Evolutionary conservation across 1,284 basidiomycete species (phyloP), one percentile per base, ranked within the genome.

Genomic region (Apiotrichum mycotoxinovorans): DNA sequence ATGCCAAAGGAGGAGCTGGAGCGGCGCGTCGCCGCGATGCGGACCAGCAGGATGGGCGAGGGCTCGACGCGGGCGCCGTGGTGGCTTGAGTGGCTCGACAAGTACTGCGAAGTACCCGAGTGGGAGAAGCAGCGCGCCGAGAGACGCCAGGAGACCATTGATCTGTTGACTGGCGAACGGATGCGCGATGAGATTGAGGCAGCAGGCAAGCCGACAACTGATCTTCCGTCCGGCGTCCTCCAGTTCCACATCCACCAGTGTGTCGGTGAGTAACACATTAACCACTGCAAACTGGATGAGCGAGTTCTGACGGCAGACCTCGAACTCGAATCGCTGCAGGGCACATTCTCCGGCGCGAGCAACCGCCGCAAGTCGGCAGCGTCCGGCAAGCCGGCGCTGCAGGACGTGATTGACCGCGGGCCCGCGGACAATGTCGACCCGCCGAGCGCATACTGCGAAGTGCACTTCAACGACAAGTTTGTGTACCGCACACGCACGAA

Each of bases 401-500:
- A 59, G 30, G 68, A 72, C 57, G 38, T 76, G 14, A 54, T 75
- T 37, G 68, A 75, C 62, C 54, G 76, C 38, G 64, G 68, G 12
- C 54, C 76, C 0, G 63, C 66, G 35, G 76, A 78, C 51, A 71
- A 72, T 50, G 63, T 67, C 4, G 69, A 72, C 37, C 75, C 74
- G n/a, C 76, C 76, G 2, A 74, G 68, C 22, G 65, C 76, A n/a
- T 78, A 78, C 54, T 68, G 67, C 54, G 76, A 79, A 48, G 77
- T 80, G 33, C 72, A 78, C 35, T 61, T 80, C 30, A 80, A 80
- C 63, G 79, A 80, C 57, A 71, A 74, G 50, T 66, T 77, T 33
- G 66, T 79, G 10, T 80, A 76, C 56, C 68, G 75, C 11, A 78
- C 79, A 0, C 61, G 79, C 9, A 77, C 78, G 17, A 80, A 80